phyloP scores from a whole-genome alignment of 257 asterid species.

The Sherardia arvensis region DNA sequence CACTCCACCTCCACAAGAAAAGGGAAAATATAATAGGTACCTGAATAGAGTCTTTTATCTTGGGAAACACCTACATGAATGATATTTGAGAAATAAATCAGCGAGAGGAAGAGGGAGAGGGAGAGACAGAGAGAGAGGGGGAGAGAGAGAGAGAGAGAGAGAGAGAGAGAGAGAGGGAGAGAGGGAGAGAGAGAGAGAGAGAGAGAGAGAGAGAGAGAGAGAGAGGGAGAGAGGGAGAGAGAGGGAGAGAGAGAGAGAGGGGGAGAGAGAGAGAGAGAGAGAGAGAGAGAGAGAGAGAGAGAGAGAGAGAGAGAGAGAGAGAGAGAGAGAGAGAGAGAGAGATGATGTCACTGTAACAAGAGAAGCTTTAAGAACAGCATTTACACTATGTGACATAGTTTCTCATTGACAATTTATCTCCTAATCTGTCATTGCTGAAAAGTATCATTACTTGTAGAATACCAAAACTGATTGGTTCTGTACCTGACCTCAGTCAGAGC shows the following conservation, averaged over 20 bases:
- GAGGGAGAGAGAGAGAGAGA: background rate
- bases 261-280: background rate
- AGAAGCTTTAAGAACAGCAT: background rate
- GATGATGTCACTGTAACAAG: too few species aligned
- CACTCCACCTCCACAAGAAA: background rate
- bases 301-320: too few species aligned
- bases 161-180: background rate
- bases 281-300: background rate
- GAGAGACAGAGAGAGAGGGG: background rate
- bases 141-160: background rate
- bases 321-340: background rate
- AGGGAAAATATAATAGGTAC: conserved; percentile 18
- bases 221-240: background rate
- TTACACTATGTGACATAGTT: background rate
- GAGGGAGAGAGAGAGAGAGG: background rate
- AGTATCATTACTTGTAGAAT: background rate
- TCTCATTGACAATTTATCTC: background rate
- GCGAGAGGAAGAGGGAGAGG: background rate
- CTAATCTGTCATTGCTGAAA: background rate
- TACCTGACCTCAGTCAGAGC: background rate
- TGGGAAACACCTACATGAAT: conserved; percentile 75
- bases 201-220: background rate
- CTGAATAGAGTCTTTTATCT: conserved; percentile 77
- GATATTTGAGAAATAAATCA: conserved; percentile 11
- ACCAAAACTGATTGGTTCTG: too few species aligned